Evolutionary conservation across 1,284 basidiomycete species (phyloP), one percentile per base, ranked within the genome.

Genomic region (Rhizoctonia solani): DNA sequence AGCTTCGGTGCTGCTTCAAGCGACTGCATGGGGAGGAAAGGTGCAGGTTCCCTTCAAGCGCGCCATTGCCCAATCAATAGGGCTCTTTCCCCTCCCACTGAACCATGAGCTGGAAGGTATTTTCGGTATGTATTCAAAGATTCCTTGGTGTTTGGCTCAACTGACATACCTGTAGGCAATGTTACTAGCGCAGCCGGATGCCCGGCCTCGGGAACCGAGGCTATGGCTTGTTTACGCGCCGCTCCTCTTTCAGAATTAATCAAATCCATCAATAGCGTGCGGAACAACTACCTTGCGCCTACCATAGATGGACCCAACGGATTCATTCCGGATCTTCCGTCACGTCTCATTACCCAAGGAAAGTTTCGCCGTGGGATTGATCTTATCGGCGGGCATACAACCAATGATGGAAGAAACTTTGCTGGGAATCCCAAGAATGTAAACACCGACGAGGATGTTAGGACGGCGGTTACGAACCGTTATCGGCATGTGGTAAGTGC

Each of bases 311-410:
- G 77, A 1, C 75, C 76, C 2, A 68, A 66, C 9, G 76, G 77
- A 0, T 77, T 81, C 73, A 74, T 82, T 4, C 80, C 80, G 2
- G 77, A 79, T 46, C 74, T 80, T 39, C 80, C 81, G 3, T 79
- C 80, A 0, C 74, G 74, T 4, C 75, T 82, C 9, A 78, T 82
- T 46, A 61, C 75, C 1, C 49, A 73, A 1, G 78, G 80, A 1
- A 78, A 76, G 34, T 80, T 82, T 69, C 74, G 65, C 58, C 56
- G 42, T 8, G 68, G 73, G 2, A 78, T 81, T 1, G 79, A 81
- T 4, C 79, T 79, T 68, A 72, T 79, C 4, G 81, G 77, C 25
- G 81, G 81, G 1, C 80, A 81, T 68, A 81, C 79, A 68, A 79
- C 79, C 0, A 79, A 79, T 19, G 80, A 81, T 59, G 80, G 80